A percentile compares a stretch with the other conserved stretches of the same genome.
Evolutionary conservation across 2,329 filamentous ascomycete species (phyloP).

Genomic region (Arthrobotrys conoides): DNA sequence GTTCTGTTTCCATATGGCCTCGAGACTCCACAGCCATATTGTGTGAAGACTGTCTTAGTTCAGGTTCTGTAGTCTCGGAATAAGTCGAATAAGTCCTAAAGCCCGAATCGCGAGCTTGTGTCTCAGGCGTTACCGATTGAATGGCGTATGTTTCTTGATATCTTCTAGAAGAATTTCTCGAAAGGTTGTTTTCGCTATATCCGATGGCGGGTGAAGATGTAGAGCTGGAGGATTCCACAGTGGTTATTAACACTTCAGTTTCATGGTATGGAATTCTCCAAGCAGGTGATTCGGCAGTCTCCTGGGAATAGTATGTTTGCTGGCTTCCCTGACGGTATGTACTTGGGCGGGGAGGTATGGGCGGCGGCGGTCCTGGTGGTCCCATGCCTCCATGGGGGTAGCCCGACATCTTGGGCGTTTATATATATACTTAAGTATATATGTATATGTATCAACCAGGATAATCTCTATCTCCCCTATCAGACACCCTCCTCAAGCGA

Average conservation of each 20-base stretch:
- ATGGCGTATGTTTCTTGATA: constrained; percentile 42
- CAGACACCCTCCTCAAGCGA: constrained; percentile 41
- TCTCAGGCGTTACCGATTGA: constrained; percentile 40
- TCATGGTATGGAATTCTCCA: constrained; percentile 59
- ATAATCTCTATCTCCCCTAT: constrained; percentile 6
- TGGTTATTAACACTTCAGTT: constrained; percentile 57
- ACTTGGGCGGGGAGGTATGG: constrained; percentile 51
- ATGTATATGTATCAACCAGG: constrained; percentile 48
- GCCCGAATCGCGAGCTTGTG: constrained; percentile 32
- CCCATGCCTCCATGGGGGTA: constrained; percentile 47
- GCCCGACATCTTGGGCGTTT: constrained; percentile 49
- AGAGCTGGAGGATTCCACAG: constrained; percentile 26
- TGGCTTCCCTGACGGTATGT: constrained; percentile 49
- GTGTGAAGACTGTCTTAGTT: constrained; percentile 25
- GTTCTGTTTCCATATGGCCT: constrained; percentile 7
- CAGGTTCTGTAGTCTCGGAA: constrained; percentile 35
- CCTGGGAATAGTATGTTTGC: constrained; percentile 42
- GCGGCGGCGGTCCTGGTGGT: constrained; percentile 40
- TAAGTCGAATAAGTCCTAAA: constrained; percentile 24
- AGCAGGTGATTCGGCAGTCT: constrained; percentile 44
- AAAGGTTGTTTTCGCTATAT: constrained; percentile 44
- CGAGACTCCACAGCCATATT: constrained; percentile 35
- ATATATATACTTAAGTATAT: constrained; percentile 55
- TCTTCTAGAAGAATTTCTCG: constrained; percentile 31
- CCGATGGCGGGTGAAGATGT: constrained; percentile 8